A percentile compares a stretch with the other conserved stretches of the same genome.
Evolutionary conservation across 2,329 filamentous ascomycete genomes (phyloP).

Genomic region (Nemania diffusa): DNA sequence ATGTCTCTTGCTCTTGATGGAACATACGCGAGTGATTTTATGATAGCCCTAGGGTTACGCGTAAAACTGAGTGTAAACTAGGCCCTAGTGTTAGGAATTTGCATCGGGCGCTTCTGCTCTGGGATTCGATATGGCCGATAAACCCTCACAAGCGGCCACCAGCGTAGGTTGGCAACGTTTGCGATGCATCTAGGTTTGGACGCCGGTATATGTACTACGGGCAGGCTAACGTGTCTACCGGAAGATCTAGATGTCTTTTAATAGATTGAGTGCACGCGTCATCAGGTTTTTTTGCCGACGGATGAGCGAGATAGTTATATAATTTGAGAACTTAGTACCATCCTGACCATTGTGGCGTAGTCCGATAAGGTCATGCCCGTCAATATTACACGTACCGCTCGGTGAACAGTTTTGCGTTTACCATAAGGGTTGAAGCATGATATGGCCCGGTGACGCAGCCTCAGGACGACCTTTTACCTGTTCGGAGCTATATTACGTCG

Average conservation of each 20-base stretch:
- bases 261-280: neutral
- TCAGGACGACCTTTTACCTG: neutral
- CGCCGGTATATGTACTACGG: neutral
- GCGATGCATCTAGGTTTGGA: neutral
- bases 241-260: neutral
- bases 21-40: neutral
- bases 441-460: conserved; percentile 8
- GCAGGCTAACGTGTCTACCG: neutral
- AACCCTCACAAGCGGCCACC: neutral
- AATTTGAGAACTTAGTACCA: neutral
- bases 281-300: neutral
- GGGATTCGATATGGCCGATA: neutral
- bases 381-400: neutral
- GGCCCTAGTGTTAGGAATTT: neutral
- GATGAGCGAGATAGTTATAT: neutral
- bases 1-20: neutral
- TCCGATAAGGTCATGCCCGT: neutral
- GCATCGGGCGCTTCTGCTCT: neutral
- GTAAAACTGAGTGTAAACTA: neutral
- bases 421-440: neutral
- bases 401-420: neutral
- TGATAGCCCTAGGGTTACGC: neutral
- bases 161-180: neutral
- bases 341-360: neutral
- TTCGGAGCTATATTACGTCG: neutral